A percentile compares a stretch with the other conserved stretches of the same genome.
Evolutionary conservation across 2,329 filamentous ascomycete genomes (phyloP).

Genomic region (Alternaria arbusti): DNA sequence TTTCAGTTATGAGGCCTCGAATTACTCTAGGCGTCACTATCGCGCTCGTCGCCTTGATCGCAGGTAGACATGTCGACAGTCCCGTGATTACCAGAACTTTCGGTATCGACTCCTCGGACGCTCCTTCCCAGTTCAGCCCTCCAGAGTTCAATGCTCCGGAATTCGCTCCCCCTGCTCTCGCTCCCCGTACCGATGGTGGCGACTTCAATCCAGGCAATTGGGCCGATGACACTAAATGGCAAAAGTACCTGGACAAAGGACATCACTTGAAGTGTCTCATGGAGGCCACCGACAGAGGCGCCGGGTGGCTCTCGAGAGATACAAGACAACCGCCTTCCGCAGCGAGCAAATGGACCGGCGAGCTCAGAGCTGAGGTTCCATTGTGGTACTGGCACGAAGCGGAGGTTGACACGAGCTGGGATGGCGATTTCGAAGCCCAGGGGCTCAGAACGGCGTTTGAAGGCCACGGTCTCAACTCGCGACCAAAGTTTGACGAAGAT

Average conservation of each 20-base stretch:
- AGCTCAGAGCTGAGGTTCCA: conserved; percentile 17
- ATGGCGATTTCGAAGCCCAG: conserved; percentile 8
- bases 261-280: conserved; percentile 21
- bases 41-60: background rate
- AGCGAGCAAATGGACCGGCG: conserved; percentile 22
- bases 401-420: background rate
- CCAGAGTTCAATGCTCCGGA: background rate
- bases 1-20: background rate
- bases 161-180: no score
- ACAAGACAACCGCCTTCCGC: conserved; percentile 21
- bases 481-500: conserved; percentile 3
- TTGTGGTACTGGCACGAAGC: conserved; percentile 22
- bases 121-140: background rate
- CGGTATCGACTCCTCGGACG: background rate
- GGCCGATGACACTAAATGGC: conserved; percentile 17
- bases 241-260: conserved; percentile 18
- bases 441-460: conserved; percentile 11
- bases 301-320: conserved; percentile 17
- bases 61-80: background rate
- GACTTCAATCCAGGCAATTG: conserved; percentile 4
- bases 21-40: background rate
- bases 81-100: background rate
- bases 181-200: background rate
- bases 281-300: conserved; percentile 19
- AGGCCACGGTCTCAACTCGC: conserved; percentile 13